phyloP scores from a whole-genome alignment of 139 green algal genomes.

The Chlorella sp. region DNA sequence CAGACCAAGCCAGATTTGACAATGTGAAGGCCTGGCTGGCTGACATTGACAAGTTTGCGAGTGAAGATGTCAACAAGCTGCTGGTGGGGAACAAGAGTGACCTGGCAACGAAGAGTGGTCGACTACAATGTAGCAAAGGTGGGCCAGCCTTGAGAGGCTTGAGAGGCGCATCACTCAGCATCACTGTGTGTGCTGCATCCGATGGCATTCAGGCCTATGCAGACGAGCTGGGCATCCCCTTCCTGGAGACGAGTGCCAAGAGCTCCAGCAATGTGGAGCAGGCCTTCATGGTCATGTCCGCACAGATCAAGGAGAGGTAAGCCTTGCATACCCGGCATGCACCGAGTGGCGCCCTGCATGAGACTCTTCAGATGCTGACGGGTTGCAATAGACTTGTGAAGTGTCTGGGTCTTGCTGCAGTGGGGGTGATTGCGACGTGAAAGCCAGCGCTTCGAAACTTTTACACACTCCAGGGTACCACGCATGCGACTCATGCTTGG shows the following conservation, averaged over 20 bases:
- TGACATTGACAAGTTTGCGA: slow-evolving; percentile 98
- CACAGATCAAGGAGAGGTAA: slow-evolving; percentile 96
- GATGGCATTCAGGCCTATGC: slow-evolving; percentile 77
- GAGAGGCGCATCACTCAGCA: background rate
- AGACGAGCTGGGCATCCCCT: slow-evolving; percentile 98
- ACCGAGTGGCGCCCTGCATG: background rate
- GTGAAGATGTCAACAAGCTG: slow-evolving; percentile 99
- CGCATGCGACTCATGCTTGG: too few relatives aligned
- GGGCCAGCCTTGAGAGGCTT: background rate
- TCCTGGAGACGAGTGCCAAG: slow-evolving; percentile 99
- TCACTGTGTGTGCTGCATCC: slow-evolving; percentile 1
- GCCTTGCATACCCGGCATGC: background rate
- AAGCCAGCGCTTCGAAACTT: too few relatives aligned
- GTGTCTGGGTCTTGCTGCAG: too few relatives aligned
- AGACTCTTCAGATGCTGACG: background rate
- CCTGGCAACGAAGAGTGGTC: slow-evolving; percentile 90
- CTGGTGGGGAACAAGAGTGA: slow-evolving; percentile 99
- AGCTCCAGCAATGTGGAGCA: slow-evolving; percentile 97
- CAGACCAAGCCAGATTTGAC: slow-evolving; percentile 97
- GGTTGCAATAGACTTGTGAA: too few relatives aligned
- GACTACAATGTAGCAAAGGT: slow-evolving; percentile 92
- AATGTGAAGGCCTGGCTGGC: slow-evolving; percentile 99
- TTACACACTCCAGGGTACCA: too few relatives aligned
- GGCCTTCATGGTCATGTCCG: slow-evolving; percentile 99
- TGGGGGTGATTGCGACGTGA: too few relatives aligned